A percentile compares a stretch with the other conserved stretches of the same genome.
Evolutionary conservation across 1,139 yeast genomes (phyloP).

Genomic region (Debaryomycetaceae sp.): DNA sequence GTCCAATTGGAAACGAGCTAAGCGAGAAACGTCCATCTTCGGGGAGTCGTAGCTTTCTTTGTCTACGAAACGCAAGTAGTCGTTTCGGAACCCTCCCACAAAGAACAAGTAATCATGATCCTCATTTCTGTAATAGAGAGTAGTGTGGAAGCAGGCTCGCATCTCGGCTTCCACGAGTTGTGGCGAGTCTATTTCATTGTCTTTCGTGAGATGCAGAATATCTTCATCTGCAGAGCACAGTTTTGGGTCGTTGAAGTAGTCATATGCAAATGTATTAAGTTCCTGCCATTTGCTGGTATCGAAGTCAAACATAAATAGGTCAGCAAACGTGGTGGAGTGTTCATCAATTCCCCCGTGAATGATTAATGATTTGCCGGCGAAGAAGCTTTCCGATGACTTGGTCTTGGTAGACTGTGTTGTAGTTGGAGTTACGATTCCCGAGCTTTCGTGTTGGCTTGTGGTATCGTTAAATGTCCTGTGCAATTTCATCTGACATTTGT

Average conservation of each 20-base stretch:
- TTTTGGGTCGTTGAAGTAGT: slow-evolving; percentile 28
- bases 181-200: slow-evolving; percentile 25
- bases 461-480: background rate
- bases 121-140: slow-evolving; percentile 33
- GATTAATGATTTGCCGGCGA: slow-evolving; percentile 28
- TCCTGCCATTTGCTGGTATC: slow-evolving; percentile 34
- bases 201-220: slow-evolving; percentile 16
- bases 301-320: slow-evolving; percentile 33
- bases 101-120: slow-evolving; percentile 39
- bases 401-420: background rate
- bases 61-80: slow-evolving; percentile 34
- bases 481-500: slow-evolving; percentile 18
- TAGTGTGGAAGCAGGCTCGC: slow-evolving; percentile 42
- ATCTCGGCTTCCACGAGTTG: slow-evolving; percentile 40
- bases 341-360: slow-evolving; percentile 46
- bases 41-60: slow-evolving; percentile 26
- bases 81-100: slow-evolving; percentile 41
- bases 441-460: background rate
- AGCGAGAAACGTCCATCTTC: slow-evolving; percentile 36
- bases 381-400: slow-evolving; percentile 15
- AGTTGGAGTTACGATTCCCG: background rate
- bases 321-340: slow-evolving; percentile 26
- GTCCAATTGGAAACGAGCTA: slow-evolving; percentile 28
- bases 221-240: slow-evolving; percentile 32
- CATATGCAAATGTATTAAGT: slow-evolving; percentile 32